phyloP scores from a whole-genome alignment of 1,139 yeast genomes.

The Diutina sp. region DNA sequence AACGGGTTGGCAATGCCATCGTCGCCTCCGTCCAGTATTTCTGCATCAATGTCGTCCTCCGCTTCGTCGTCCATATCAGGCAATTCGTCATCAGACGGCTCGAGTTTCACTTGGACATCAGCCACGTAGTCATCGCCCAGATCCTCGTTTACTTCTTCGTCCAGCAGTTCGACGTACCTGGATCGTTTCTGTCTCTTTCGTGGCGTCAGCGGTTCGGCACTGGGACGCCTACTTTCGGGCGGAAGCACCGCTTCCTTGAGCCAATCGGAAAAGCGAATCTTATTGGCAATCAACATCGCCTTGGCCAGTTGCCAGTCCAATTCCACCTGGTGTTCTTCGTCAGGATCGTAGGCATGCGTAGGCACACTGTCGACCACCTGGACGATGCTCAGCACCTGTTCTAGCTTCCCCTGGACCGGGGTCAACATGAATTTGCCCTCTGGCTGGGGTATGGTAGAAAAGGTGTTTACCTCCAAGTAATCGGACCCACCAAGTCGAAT shows the following conservation, averaged over 20 bases:
- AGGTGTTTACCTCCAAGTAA: background rate
- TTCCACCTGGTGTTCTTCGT: background rate
- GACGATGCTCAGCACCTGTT: background rate
- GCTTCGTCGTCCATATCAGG: slow-evolving; percentile 4
- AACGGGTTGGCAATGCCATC: slow-evolving; percentile 2
- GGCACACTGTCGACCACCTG: background rate
- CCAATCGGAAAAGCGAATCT: background rate
- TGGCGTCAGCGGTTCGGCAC: background rate
- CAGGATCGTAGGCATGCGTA: background rate
- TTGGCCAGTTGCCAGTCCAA: background rate
- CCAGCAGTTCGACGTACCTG: background rate
- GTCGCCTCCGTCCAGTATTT: background rate
- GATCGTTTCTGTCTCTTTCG: background rate
- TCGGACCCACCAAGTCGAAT: background rate
- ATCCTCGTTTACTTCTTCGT: slow-evolving; percentile 5
- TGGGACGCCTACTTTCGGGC: background rate
- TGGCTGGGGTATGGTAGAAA: background rate
- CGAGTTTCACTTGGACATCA: slow-evolving; percentile 12
- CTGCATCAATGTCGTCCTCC: slow-evolving; percentile 1
- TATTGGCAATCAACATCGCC: background rate
- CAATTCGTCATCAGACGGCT: slow-evolving; percentile 5
- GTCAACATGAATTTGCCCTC: background rate
- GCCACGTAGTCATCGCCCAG: slow-evolving; percentile 6
- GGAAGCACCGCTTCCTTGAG: background rate
- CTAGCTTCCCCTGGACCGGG: background rate